phyloP scores from a whole-genome alignment of 2,329 filamentous ascomycete genomes.

The Hirsutella minnesotensis region DNA sequence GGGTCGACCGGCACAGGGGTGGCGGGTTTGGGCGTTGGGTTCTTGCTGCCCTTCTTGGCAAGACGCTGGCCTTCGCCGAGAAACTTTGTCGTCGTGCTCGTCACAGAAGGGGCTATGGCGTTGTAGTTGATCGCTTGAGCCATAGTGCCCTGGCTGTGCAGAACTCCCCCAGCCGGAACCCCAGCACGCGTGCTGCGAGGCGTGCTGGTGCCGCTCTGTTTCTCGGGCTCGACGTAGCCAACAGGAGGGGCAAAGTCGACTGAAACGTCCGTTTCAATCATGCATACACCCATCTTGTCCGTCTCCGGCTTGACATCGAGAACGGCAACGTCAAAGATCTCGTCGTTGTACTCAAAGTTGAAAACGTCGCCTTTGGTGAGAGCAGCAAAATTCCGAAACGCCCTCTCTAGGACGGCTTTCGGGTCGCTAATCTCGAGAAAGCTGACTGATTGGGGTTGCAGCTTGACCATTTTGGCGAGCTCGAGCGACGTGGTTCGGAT shows the following conservation, averaged over 20 bases:
- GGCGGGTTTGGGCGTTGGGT: conserved; percentile 49
- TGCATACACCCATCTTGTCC: conserved; percentile 76
- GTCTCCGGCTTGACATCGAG: conserved; percentile 83
- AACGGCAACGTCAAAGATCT: conserved; percentile 84
- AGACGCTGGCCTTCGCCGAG: conserved; percentile 68
- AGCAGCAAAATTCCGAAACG: conserved; percentile 90
- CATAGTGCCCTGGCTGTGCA: conserved; percentile 87
- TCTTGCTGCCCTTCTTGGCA: conserved; percentile 71
- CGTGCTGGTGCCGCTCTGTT: conserved; percentile 72
- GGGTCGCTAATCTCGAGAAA: conserved; percentile 97
- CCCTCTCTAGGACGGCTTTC: conserved; percentile 92
- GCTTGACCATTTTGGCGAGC: conserved; percentile 84
- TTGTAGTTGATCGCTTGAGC: conserved; percentile 96
- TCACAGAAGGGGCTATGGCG: conserved; percentile 70
- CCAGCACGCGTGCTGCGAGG: conserved; percentile 56
- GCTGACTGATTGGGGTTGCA: conserved; percentile 83
- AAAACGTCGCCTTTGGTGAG: conserved; percentile 90
- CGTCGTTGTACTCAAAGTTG: conserved; percentile 93
- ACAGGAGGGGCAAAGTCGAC: conserved; percentile 93
- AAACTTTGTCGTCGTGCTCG: conserved; percentile 67
- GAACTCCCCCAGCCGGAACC: conserved; percentile 56
- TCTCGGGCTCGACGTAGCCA: conserved; percentile 83
- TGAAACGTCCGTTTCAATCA: conserved; percentile 90
- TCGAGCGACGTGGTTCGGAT: conserved; percentile 90
- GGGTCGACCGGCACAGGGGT: conserved; percentile 47